Evolutionary conservation across 2,329 filamentous ascomycete species (phyloP), one percentile per base, ranked within the genome.

Genomic region (Colletotrichum navitas): DNA sequence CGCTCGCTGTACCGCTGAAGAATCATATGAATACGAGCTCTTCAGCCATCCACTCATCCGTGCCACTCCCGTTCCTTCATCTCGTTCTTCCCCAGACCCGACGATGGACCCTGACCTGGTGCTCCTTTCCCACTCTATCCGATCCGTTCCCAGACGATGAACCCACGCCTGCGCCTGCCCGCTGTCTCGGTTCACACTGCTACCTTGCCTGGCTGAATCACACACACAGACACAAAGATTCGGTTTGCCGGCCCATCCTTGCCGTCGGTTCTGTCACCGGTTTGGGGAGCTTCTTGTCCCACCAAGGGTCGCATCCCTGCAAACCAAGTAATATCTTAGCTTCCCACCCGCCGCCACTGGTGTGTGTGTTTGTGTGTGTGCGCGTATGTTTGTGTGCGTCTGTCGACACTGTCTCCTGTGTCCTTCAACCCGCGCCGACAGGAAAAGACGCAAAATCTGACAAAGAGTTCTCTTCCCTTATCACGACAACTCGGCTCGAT

Each of bases 21-120:
- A 69, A 68, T 72, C 65, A 68, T 69, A 72, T 64, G 69, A 72
- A 72, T 69, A 72, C 69, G 69, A 72, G 69, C 32, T 68, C n/a
- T 47, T 43, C 58, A n/a, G 51, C 41, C 49, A 26, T 41, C 21
- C 49, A 14, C 36, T n/a, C 43, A 34, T 41, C 49, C 68, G 43
- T 68, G 32, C 43, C 26, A 52, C 36, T 21, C 4, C 21, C 39
- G 5, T 29, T 63, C 32, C 10, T 34, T 34, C 41, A 47, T 47
- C 39, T 34, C n/a, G 51, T 68, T 59, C 68, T 68, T 63, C 63
- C 41, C 68, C 64, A 68, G 68, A 49, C 56, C 39, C 56, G 56
- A 62, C 24, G 45, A 24, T 47, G 45, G 45, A 47, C 43, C 18
- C 43, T 51, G 68, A 39, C 63, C 39, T 67, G 56, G 43, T 36